Conservation (phyloP, 106 monocot genomes). For the Cymbidium sinense region DNA sequence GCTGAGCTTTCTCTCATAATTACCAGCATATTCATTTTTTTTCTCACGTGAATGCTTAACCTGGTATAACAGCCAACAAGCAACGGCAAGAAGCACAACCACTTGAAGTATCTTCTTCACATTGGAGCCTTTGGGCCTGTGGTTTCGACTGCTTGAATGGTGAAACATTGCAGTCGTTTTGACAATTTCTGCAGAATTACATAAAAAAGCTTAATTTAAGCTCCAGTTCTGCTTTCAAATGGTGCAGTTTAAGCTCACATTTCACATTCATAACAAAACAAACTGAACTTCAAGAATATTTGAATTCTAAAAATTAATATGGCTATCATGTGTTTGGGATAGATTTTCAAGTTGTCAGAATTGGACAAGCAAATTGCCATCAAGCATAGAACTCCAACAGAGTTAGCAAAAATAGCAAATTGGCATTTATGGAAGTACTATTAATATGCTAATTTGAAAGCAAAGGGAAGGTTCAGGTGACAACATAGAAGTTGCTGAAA, state of each 20-base stretch:
- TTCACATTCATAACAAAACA: no score
- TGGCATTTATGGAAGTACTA: neutral
- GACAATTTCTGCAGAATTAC: neutral
- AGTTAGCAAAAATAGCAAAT: neutral
- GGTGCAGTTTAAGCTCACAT: no score
- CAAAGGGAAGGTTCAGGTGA: neutral
- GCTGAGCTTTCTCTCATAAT: constrained; percentile 5
- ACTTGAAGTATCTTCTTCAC: constrained; percentile 7
- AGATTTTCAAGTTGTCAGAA: no score
- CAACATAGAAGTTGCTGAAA: neutral
- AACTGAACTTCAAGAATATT: no score
- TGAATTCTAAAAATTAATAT: no score
- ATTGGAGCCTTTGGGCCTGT: constrained; percentile 6
- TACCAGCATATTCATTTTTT: neutral
- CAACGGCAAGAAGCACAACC: constrained; percentile 4
- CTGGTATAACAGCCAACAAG: constrained; percentile 10
- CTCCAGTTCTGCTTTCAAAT: no score
- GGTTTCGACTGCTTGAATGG: constrained; percentile 3
- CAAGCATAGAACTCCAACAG: neutral
- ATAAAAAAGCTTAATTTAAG: no score
- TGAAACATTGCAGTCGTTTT: constrained; percentile 7
- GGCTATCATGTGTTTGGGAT: no score
- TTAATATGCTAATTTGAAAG: neutral
- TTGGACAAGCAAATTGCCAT: no score
- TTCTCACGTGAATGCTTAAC: constrained; percentile 7